These are phyloP conservation scores for Ampelocalamus luodianensis DNA, from an alignment of 176 grass and related monocot species.

Conservation along the genomic window DNA sequence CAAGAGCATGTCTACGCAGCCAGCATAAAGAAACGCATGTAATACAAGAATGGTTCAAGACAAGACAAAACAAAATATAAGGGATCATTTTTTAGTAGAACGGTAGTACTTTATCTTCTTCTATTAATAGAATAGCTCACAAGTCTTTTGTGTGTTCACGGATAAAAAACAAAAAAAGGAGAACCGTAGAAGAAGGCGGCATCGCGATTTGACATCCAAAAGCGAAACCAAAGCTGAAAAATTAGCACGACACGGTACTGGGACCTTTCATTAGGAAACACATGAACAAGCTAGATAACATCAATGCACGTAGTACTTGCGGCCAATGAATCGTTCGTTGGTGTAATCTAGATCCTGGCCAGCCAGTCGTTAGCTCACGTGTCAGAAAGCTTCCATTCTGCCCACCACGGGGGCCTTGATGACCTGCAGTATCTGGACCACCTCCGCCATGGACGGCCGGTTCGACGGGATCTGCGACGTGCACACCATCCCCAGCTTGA, in stretches of 20 bases:
- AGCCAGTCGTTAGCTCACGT: background rate
- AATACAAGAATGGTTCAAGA: background rate
- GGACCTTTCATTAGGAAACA: background rate
- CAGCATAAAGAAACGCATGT: background rate
- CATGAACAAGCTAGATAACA: background rate
- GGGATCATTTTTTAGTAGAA: too few species aligned
- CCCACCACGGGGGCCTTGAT: constrained; percentile 71
- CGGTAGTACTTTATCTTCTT: too few species aligned
- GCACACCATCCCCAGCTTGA: constrained; percentile 93
- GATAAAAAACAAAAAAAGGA: too few species aligned
- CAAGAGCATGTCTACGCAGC: background rate
- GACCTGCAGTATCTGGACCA: constrained; percentile 98
- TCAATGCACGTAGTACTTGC: background rate
- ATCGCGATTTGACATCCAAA: background rate
- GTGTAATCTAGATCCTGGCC: background rate
- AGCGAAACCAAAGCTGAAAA: background rate
- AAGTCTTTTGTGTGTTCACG: too few species aligned
- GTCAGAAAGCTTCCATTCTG: constrained; percentile 62
- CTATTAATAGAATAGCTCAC: too few species aligned
- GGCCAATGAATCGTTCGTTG: background rate
- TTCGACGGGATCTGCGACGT: constrained; percentile 93
- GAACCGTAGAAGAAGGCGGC: background rate
- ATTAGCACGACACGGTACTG: background rate
- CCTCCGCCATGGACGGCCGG: constrained; percentile 87
- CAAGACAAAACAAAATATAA: background rate